Evolutionary conservation across 2,329 filamentous ascomycete species (phyloP).

Genomic region (Colletotrichum spinosum): DNA sequence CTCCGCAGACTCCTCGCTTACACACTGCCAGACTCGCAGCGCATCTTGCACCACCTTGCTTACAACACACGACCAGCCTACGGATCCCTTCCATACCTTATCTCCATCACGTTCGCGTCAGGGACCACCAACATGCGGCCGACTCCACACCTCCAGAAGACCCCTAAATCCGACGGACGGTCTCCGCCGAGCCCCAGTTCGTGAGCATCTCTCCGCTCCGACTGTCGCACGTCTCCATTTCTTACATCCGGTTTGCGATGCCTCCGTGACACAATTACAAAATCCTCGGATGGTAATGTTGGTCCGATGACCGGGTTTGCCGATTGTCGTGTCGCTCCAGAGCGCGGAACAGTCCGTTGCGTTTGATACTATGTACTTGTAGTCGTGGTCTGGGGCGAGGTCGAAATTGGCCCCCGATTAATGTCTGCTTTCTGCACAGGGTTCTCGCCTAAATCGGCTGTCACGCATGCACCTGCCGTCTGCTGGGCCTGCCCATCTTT

Average conservation of each 20-base stretch:
- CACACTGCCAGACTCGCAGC: slow-evolving; percentile 13
- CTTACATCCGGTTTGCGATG: slow-evolving; percentile 13
- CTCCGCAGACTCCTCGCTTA: neutral
- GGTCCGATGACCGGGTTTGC: neutral
- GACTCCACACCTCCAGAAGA: neutral
- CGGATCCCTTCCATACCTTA: slow-evolving; percentile 12
- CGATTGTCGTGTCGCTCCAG: neutral
- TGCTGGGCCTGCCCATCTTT: too few species aligned
- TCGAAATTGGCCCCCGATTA: neutral
- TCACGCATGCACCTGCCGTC: slow-evolving; percentile 14
- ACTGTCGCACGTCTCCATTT: slow-evolving; percentile 5
- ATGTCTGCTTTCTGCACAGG: slow-evolving; percentile 13
- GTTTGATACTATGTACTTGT: neutral
- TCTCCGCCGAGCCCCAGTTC: slow-evolving; percentile 2
- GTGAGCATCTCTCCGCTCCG: slow-evolving; percentile 20
- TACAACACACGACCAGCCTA: neutral
- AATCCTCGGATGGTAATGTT: slow-evolving; percentile 2
- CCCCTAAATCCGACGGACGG: slow-evolving; percentile 29
- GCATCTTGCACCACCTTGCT: slow-evolving; percentile 6
- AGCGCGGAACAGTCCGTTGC: neutral
- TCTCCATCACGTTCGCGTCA: slow-evolving; percentile 7
- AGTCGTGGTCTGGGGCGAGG: too few species aligned
- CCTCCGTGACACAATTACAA: slow-evolving; percentile 6
- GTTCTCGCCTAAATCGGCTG: slow-evolving; percentile 21
- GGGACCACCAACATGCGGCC: slow-evolving; percentile 1